Base-by-base conservation (phyloP, 306 rosid genomes). In the Rosa persica region DNA sequence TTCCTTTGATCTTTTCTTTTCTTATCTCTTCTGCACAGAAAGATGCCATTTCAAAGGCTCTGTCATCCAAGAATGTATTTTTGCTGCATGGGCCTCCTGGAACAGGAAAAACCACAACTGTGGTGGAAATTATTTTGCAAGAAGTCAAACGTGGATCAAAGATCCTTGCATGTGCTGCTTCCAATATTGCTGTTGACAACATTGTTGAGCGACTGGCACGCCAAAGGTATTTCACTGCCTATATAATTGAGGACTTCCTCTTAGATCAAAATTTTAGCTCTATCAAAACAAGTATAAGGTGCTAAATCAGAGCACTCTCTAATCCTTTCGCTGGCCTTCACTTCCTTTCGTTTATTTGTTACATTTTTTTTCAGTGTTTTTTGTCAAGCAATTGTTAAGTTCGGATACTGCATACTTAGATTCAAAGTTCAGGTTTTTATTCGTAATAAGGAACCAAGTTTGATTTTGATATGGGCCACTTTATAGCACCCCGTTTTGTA, bases 81-180 rank as follows among this genome's bases (percentile, higher is more conserved):
- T 86, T 93, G 90, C 89, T 95, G 78, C 99, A 95, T 72, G 99
- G 98, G 44, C 99, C 98, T 72, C 99, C 99, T 83, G 99, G 99
- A 84, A 95, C 99, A 0, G 99, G 99, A 79, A 95, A 93, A 84
- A 95, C 99, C 49, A 95, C 99, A 16, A 90, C 99, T 25, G 99
- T 95, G 61, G 99, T 95, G 78, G 99, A 95, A 88, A 91, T 95
- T 80, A 89, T 95, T 82, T 83, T 95, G 83, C 98, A 93, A 89
- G 99, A 95, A 89, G 93, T 95, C 66, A 93, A 95, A 81, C 93
- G 94, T 79, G 99, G 97, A 80, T 91, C 98, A 77, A 95, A 95
- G 88, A 87, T 95, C 83, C 96, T 95, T 38, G 98, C 91, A 57
- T 95, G 99, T 81, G 99, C 99, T 67, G 99, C 98, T 79, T 95